Conservation (phyloP, 306 rosid genomes). For the Pterocarpus macrocarpus region DNA sequence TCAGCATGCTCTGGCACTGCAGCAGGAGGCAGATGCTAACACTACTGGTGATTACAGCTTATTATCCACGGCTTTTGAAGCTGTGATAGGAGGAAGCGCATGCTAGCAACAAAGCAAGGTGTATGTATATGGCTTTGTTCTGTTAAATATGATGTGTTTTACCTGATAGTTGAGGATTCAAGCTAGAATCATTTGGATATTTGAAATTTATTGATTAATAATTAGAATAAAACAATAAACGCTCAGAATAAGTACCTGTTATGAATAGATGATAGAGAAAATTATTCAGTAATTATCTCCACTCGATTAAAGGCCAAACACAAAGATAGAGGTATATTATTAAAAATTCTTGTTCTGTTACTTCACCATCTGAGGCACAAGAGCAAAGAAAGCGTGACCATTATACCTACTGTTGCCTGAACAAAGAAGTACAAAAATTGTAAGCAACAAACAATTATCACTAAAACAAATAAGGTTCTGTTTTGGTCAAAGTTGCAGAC, state of each 20-base stretch:
- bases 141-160: neutral
- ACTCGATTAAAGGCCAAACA: neutral
- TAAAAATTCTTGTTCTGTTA: too few species aligned
- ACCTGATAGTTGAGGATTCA: neutral
- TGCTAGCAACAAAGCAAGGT: neutral
- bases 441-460: neutral
- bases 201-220: too few species aligned
- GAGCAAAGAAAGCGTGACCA: too few species aligned
- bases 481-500: neutral
- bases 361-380: too few species aligned
- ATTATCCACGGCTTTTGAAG: neutral
- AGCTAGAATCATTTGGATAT: neutral
- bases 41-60: neutral
- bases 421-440: too few species aligned
- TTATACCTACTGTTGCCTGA: too few species aligned
- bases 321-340: neutral
- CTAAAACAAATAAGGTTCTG: too few species aligned
- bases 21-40: conserved; percentile 40
- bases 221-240: too few species aligned
- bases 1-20: conserved; percentile 45
- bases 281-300: neutral
- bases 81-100: neutral
- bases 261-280: neutral
- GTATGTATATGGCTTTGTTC: neutral
- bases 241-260: neutral